These are phyloP conservation scores for Fistulinella prunicolor DNA, from an alignment of 768 basidiomycete genomes.

Conservation along the genomic window DNA sequence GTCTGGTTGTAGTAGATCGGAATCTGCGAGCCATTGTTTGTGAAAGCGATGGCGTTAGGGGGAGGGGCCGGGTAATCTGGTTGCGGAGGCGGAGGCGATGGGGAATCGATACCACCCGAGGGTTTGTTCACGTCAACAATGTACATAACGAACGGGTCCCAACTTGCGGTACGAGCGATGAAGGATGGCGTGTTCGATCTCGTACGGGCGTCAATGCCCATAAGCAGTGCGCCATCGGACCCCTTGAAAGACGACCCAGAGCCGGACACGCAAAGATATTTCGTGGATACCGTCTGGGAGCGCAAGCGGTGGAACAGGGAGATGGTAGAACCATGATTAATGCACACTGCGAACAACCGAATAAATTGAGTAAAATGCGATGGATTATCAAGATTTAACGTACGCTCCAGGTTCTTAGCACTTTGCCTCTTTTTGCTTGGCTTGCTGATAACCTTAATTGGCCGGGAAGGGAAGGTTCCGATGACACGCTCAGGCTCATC, in stretches of 20 bases:
- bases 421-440: slow-evolving; percentile 96
- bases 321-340: slow-evolving; percentile 93
- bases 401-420: slow-evolving; percentile 89
- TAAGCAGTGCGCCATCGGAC: slow-evolving; percentile 84
- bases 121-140: slow-evolving; percentile 92
- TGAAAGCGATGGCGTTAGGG: slow-evolving; percentile 84
- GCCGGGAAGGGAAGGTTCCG: slow-evolving; percentile 85
- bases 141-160: slow-evolving; percentile 97
- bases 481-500: slow-evolving; percentile 81
- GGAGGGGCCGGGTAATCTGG: slow-evolving; percentile 91
- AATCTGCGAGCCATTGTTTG: slow-evolving; percentile 79
- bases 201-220: slow-evolving; percentile 73
- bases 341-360: slow-evolving; percentile 62
- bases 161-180: slow-evolving; percentile 85
- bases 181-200: slow-evolving; percentile 79
- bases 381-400: slow-evolving; percentile 35
- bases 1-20: slow-evolving; percentile 97
- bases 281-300: slow-evolving; percentile 93
- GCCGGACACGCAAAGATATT: slow-evolving; percentile 94
- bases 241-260: slow-evolving; percentile 90
- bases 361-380: slow-evolving; percentile 13
- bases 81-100: slow-evolving; percentile 78
- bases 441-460: slow-evolving; percentile 99
- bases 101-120: slow-evolving; percentile 69
- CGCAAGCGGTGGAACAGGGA: slow-evolving; percentile 95